These are phyloP conservation scores for Fusarium stilboides DNA, from an alignment of 2,329 filamentous ascomycete genomes.

Conservation along the genomic window DNA sequence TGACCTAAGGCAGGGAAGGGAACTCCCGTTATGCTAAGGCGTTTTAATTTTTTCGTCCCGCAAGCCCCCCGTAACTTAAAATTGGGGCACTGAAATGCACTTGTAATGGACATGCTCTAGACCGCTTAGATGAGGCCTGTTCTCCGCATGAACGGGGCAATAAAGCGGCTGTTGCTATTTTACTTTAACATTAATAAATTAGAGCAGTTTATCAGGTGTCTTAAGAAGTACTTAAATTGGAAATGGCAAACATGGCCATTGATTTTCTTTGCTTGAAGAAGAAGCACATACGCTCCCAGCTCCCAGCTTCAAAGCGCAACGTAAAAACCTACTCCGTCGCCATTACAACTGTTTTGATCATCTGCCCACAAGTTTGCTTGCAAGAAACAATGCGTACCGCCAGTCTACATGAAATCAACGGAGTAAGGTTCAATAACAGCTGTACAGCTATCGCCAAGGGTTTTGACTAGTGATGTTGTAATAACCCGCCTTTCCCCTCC, in stretches of 20 bases:
- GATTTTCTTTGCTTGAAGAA: too few relatives aligned
- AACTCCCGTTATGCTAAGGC: slow-evolving; percentile 40
- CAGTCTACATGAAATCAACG: slow-evolving; percentile 2
- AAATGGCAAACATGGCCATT: too few relatives aligned
- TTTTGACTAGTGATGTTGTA: slow-evolving; percentile 24
- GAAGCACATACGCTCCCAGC: too few relatives aligned
- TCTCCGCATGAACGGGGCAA: too few relatives aligned
- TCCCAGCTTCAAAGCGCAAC: too few relatives aligned
- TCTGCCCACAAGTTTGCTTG: neutral
- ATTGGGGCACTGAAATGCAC: neutral
- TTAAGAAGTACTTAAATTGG: too few relatives aligned
- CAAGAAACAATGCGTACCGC: neutral
- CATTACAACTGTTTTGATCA: neutral
- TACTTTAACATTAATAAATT: too few relatives aligned
- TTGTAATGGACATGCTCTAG: too few relatives aligned
- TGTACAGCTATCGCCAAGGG: slow-evolving; percentile 13
- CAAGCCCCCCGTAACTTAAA: slow-evolving; percentile 4
- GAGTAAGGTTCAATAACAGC: slow-evolving; percentile 15
- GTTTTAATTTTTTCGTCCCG: slow-evolving; percentile 18
- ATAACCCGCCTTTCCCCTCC: slow-evolving; percentile 9
- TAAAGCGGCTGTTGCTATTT: too few relatives aligned
- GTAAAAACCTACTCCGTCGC: neutral
- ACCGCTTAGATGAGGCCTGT: too few relatives aligned
- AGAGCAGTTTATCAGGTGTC: too few relatives aligned
- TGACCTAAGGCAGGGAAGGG: slow-evolving; percentile 30